These are phyloP conservation scores for Yarrowia sp. DNA, from an alignment of 805 yeast species.

Conservation along the genomic window DNA sequence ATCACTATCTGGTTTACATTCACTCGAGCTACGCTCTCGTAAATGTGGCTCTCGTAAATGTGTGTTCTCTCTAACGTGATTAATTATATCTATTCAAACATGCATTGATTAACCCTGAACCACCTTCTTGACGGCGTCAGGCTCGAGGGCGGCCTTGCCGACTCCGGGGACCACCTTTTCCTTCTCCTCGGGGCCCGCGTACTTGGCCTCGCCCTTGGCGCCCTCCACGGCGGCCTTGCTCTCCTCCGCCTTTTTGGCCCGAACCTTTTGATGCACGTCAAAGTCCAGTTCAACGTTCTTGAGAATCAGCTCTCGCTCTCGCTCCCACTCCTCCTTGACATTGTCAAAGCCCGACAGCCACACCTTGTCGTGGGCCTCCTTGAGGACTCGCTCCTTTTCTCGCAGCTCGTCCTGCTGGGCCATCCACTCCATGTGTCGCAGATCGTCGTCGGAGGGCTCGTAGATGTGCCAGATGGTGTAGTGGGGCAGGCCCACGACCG, in stretches of 20 bases:
- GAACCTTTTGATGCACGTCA: slow-evolving; percentile 39
- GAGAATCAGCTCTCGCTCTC: slow-evolving; percentile 72
- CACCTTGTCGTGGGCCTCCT: slow-evolving; percentile 51
- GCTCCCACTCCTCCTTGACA: slow-evolving; percentile 73
- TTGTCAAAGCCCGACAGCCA: slow-evolving; percentile 83
- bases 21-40: too few species aligned
- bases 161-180: slow-evolving; percentile 19
- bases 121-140: slow-evolving; percentile 42
- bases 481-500: slow-evolving; percentile 92
- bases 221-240: slow-evolving; percentile 40
- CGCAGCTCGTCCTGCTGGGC: slow-evolving; percentile 53
- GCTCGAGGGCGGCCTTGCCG: slow-evolving; percentile 7
- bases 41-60: too few species aligned
- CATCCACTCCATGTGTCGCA: slow-evolving; percentile 67
- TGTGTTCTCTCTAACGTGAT: not conserved
- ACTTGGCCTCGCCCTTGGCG: slow-evolving; percentile 30
- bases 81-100: slow-evolving; percentile 32
- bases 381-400: slow-evolving; percentile 50
- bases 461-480: slow-evolving; percentile 97
- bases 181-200: slow-evolving; percentile 10
- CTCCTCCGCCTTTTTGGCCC: slow-evolving; percentile 42
- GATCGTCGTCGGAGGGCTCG: slow-evolving; percentile 93
- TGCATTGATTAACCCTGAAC: slow-evolving; percentile 44
- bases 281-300: slow-evolving; percentile 67
- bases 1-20: too few species aligned